These are phyloP conservation scores for Fistulinella cinereoalba DNA, from an alignment of 1,284 basidiomycete species.

Conservation along the genomic window DNA sequence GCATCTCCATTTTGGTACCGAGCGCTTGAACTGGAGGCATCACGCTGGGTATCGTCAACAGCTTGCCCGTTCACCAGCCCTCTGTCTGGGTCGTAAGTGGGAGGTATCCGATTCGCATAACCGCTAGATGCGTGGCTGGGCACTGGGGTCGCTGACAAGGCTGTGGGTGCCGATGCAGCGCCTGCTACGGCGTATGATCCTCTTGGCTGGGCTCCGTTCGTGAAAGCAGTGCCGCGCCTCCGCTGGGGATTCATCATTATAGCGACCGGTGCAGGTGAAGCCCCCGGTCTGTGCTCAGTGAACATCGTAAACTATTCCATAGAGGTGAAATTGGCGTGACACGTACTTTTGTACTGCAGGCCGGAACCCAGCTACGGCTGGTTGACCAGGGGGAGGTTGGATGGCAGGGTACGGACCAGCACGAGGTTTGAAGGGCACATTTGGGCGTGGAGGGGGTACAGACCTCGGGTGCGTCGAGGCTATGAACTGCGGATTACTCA, in stretches of 20 bases:
- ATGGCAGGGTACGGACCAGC: slow-evolving; percentile 65
- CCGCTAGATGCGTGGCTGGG: neutral
- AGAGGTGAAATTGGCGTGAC: neutral
- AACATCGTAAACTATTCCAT: neutral
- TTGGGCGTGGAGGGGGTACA: slow-evolving; percentile 39
- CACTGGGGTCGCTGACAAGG: slow-evolving; percentile 2
- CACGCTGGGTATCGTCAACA: slow-evolving; percentile 1
- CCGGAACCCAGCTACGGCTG: slow-evolving; percentile 59
- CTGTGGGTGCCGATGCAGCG: neutral
- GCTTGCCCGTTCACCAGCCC: neutral
- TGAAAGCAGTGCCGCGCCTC: slow-evolving; percentile 35
- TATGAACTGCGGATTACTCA: slow-evolving; percentile 79
- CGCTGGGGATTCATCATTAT: slow-evolving; percentile 73
- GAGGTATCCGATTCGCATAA: too few relatives aligned
- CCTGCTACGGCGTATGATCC: slow-evolving; percentile 9
- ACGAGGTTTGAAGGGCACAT: slow-evolving; percentile 58
- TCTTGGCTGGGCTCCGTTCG: slow-evolving; percentile 5
- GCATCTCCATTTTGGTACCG: slow-evolving; percentile 6
- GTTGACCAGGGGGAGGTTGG: slow-evolving; percentile 50
- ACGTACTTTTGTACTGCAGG: slow-evolving; percentile 34
- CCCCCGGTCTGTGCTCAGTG: slow-evolving; percentile 18
- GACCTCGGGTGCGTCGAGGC: slow-evolving; percentile 62
- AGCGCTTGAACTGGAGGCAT: neutral
- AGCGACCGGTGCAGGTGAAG: slow-evolving; percentile 38
- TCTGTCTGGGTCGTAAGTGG: too few relatives aligned